Conservation (phyloP, 2,329 filamentous ascomycete species). For the Akanthomyces muscarius region DNA sequence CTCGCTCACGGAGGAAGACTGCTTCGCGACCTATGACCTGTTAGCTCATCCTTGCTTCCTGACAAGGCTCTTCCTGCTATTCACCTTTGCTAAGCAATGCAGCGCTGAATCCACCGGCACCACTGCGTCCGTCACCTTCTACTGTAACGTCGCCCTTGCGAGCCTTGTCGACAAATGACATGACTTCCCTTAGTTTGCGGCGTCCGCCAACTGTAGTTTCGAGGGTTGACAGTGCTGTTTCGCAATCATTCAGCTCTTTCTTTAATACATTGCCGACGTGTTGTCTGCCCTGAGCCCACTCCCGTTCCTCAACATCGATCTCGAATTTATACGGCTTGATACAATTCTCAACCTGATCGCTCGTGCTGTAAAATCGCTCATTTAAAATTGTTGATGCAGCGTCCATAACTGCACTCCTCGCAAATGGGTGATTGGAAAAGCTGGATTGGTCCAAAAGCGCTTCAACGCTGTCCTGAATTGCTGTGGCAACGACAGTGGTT, state of each 20-base stretch:
- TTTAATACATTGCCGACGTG: constrained; percentile 80
- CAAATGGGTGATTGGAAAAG: constrained; percentile 87
- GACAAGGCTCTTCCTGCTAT: constrained; percentile 21
- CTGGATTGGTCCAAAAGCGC: constrained; percentile 73
- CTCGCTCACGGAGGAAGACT: constrained; percentile 86
- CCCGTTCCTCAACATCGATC: constrained; percentile 86
- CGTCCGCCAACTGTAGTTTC: constrained; percentile 76
- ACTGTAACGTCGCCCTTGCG: constrained; percentile 79
- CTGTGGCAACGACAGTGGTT: constrained; percentile 82
- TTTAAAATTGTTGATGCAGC: constrained; percentile 86
- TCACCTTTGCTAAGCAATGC: constrained; percentile 78
- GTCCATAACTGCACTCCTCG: constrained; percentile 86
- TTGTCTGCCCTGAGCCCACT: constrained; percentile 83
- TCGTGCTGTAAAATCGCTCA: constrained; percentile 93
- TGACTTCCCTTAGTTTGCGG: constrained; percentile 83
- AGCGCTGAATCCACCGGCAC: constrained; percentile 90
- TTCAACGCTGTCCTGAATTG: constrained; percentile 83
- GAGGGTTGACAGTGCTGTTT: constrained; percentile 69
- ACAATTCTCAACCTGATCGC: constrained; percentile 96
- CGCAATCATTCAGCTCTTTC: constrained; percentile 79
- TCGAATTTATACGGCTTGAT: constrained; percentile 99
- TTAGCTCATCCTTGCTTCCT: constrained; percentile 25
- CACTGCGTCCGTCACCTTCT: constrained; percentile 77
- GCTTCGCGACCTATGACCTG: constrained; percentile 71
- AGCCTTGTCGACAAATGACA: constrained; percentile 85